Percentiles rank a stretch among this genome's conserved stretches.
Conservation (phyloP, 2,329 filamentous ascomycete genomes). For the Ophiostoma sp. region DNA sequence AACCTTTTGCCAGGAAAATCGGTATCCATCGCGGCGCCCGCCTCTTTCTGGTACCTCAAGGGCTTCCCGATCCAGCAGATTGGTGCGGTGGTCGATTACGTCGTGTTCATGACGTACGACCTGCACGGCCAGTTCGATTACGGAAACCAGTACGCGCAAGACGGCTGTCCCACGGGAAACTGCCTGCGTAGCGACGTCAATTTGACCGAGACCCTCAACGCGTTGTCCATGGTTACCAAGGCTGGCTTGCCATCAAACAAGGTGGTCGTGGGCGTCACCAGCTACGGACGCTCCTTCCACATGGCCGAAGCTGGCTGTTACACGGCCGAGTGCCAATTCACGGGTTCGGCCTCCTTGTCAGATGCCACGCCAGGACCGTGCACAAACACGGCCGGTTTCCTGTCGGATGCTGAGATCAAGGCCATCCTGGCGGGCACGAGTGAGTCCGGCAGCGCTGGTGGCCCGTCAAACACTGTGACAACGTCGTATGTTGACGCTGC, state of each 20-base stretch:
- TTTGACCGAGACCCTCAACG: slow-evolving; percentile 38
- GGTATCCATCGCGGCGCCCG: slow-evolving; percentile 34
- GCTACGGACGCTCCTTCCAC: slow-evolving; percentile 40
- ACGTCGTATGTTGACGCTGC: background rate
- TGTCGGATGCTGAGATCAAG: slow-evolving; percentile 28
- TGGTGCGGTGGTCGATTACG: slow-evolving; percentile 35
- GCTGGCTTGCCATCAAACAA: slow-evolving; percentile 35
- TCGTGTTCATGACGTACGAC: slow-evolving; percentile 41
- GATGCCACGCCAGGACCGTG: slow-evolving; percentile 38
- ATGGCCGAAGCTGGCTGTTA: slow-evolving; percentile 37
- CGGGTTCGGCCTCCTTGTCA: slow-evolving; percentile 34
- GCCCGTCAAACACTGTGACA: too few relatives aligned
- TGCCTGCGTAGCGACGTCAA: slow-evolving; percentile 42
- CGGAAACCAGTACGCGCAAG: slow-evolving; percentile 22
- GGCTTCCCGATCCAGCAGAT: slow-evolving; percentile 37
- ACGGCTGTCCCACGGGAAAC: slow-evolving; percentile 36
- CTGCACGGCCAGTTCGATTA: slow-evolving; percentile 44
- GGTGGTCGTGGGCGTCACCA: slow-evolving; percentile 38
- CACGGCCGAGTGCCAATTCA: slow-evolving; percentile 38
- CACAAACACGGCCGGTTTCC: slow-evolving; percentile 42
- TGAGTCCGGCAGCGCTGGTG: too few relatives aligned
- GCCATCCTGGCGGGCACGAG: background rate
- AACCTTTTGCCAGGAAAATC: slow-evolving; percentile 32
- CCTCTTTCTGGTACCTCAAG: slow-evolving; percentile 39
- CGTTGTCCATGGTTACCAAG: slow-evolving; percentile 43